Conservation (phyloP, 148 eudicot genomes). For the Amaranthus palmeri region DNA sequence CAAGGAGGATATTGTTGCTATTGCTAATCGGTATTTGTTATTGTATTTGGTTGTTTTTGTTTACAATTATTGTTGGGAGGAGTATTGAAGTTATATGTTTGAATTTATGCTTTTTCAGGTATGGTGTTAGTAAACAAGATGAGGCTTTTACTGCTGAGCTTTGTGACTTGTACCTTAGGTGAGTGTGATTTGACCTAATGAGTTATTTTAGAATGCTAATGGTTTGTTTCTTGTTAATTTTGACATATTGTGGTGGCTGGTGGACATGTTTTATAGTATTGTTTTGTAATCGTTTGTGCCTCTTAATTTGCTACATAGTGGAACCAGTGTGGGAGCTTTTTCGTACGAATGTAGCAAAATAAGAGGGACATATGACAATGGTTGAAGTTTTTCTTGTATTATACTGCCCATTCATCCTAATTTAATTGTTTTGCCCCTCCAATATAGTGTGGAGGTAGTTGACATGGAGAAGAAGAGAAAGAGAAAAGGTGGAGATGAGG, state of each 20-base stretch:
- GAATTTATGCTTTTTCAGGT: slow-evolving; percentile 36
- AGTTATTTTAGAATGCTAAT: too few species aligned
- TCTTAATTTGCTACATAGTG: too few species aligned
- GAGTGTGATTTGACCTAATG: slow-evolving; percentile 1
- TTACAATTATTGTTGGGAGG: neutral
- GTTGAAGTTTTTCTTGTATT: neutral
- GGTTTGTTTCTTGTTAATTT: neutral
- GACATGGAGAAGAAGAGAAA: too few species aligned
- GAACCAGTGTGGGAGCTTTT: too few species aligned
- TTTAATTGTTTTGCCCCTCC: too few species aligned
- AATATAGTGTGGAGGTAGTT: too few species aligned
- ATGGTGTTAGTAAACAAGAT: slow-evolving; percentile 86
- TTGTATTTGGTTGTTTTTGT: neutral
- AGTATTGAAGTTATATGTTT: neutral
- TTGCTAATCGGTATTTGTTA: slow-evolving; percentile 45
- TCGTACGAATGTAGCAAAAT: too few species aligned
- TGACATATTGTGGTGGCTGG: too few species aligned
- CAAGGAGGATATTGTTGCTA: slow-evolving; percentile 63
- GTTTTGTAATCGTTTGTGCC: too few species aligned
- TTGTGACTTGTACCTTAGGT: slow-evolving; percentile 79
- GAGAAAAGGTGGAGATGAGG: too few species aligned
- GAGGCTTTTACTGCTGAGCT: slow-evolving; percentile 79
- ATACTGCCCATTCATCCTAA: too few species aligned
- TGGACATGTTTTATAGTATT: too few species aligned
- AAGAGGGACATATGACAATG: neutral